A percentile compares a stretch with the other conserved stretches of the same genome.
These are phyloP conservation scores for Lentinula sp. DNA, from an alignment of 768 basidiomycete genomes.

Conservation along the genomic window DNA sequence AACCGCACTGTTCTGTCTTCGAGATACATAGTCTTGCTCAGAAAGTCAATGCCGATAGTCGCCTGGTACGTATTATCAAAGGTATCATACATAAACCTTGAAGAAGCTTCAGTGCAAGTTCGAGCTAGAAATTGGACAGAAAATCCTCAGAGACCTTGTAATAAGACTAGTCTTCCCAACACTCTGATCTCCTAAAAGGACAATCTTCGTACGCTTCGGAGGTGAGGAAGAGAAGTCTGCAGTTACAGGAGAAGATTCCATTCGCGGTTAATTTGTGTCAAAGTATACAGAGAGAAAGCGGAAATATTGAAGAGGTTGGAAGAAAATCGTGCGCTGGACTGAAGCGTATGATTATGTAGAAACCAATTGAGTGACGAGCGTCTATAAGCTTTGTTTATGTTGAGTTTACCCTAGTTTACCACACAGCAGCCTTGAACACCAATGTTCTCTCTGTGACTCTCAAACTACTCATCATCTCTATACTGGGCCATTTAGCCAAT, in stretches of 20 bases:
- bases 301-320: background rate
- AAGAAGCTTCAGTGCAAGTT: background rate
- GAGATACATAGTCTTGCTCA: slow-evolving; percentile 99
- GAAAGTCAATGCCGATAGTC: slow-evolving; percentile 97
- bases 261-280: slow-evolving; percentile 11
- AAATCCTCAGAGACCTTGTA: slow-evolving; percentile 59
- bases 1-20: slow-evolving; percentile 97
- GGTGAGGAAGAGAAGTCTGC: slow-evolving; percentile 85
- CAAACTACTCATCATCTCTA: too few species aligned
- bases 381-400: background rate
- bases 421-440: too few species aligned
- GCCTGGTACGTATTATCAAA: slow-evolving; percentile 99
- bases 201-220: slow-evolving; percentile 94
- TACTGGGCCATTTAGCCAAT: too few species aligned
- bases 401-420: too few species aligned
- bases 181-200: slow-evolving; percentile 93
- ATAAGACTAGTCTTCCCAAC: slow-evolving; percentile 99
- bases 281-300: background rate
- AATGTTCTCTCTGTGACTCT: too few species aligned
- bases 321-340: background rate
- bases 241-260: slow-evolving; percentile 58
- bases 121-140: background rate
- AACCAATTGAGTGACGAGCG: background rate
- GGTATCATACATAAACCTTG: slow-evolving; percentile 97
- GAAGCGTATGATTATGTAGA: background rate